phyloP scores from a whole-genome alignment of 495 filamentous ascomycete genomes.

The Darksidea phi region DNA sequence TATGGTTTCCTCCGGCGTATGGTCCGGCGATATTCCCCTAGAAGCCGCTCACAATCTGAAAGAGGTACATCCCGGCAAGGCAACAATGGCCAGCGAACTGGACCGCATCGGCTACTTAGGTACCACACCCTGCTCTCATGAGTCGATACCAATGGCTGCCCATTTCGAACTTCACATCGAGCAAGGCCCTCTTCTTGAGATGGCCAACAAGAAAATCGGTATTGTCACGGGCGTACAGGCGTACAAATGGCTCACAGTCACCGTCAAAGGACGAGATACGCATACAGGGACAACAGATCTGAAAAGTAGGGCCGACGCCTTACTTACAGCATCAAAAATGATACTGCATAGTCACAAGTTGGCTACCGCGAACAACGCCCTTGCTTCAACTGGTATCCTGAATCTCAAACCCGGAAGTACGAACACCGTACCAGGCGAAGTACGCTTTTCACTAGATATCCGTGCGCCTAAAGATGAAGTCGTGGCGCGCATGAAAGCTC shows the following conservation, averaged over 20 bases:
- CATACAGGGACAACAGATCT: constrained; percentile 79
- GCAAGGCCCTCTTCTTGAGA: constrained; percentile 70
- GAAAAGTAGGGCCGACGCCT: constrained; percentile 57
- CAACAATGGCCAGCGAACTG: constrained; percentile 67
- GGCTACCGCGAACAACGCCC: constrained; percentile 55
- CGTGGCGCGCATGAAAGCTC: constrained; percentile 57
- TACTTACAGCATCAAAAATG: constrained; percentile 66
- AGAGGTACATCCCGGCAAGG: constrained; percentile 52
- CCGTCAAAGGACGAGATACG: constrained; percentile 63
- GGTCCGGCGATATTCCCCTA: constrained; percentile 66
- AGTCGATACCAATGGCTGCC: constrained; percentile 67
- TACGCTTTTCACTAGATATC: constrained; percentile 71
- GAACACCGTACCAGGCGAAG: constrained; percentile 71
- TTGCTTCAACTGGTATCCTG: constrained; percentile 72
- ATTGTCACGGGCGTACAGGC: constrained; percentile 69
- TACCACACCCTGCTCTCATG: constrained; percentile 54
- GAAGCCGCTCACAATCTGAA: constrained; percentile 60
- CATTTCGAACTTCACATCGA: constrained; percentile 87
- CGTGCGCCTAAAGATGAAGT: constrained; percentile 60
- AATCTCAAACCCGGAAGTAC: constrained; percentile 65
- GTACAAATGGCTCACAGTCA: constrained; percentile 70
- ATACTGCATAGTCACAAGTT: constrained; percentile 65
- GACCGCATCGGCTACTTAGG: constrained; percentile 72
- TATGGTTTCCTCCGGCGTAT: constrained; percentile 75
- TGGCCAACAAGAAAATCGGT: constrained; percentile 61